Percentiles rank a stretch among this genome's conserved stretches.
Conservation (phyloP, 2,329 filamentous ascomycete genomes). For the Xenosphaeropsis pyriputrescens region DNA sequence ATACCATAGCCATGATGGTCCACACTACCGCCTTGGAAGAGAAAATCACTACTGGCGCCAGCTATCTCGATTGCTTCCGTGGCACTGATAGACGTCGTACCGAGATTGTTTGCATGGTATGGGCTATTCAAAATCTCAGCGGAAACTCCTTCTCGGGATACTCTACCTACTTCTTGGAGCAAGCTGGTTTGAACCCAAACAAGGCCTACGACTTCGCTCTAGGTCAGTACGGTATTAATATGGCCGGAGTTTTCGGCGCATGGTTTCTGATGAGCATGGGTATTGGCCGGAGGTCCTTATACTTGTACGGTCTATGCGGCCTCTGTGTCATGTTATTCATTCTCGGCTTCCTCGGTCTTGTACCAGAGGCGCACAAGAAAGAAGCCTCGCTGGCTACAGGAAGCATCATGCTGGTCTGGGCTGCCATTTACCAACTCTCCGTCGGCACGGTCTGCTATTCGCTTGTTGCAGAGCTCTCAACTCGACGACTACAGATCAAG, state of each 20-base stretch:
- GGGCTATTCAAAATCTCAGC: conserved; percentile 48
- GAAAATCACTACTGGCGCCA: conserved; percentile 26
- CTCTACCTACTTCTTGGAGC: conserved; percentile 44
- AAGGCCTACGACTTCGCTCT: conserved; percentile 40
- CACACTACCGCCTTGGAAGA: conserved; percentile 42
- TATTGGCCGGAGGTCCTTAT: conserved; percentile 35
- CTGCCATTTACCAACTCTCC: conserved; percentile 70
- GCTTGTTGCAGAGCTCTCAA: conserved; percentile 72
- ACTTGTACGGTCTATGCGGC: conserved; percentile 30
- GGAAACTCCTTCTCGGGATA: conserved; percentile 52
- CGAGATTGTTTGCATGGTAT: conserved; percentile 43
- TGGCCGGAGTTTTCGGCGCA: conserved; percentile 35
- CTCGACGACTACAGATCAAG: conserved; percentile 75
- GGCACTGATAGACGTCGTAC: conserved; percentile 34
- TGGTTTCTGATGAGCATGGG: conserved; percentile 29
- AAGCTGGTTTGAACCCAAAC: conserved; percentile 33
- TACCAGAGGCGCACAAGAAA: conserved; percentile 11
- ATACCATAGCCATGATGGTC: conserved; percentile 37
- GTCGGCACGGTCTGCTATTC: conserved; percentile 87
- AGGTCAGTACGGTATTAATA: conserved; percentile 31
- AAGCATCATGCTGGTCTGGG: conserved; percentile 67
- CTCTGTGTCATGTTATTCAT: conserved; percentile 52
- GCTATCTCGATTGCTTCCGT: conserved; percentile 34
- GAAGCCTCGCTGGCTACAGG: conserved; percentile 15
- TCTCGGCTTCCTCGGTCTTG: conserved; percentile 53